Percentiles rank a stretch among this genome's conserved stretches.
Evolutionary conservation across 192 early-diverging fungal species (phyloP).

Genomic region (Gigaspora rosea): DNA sequence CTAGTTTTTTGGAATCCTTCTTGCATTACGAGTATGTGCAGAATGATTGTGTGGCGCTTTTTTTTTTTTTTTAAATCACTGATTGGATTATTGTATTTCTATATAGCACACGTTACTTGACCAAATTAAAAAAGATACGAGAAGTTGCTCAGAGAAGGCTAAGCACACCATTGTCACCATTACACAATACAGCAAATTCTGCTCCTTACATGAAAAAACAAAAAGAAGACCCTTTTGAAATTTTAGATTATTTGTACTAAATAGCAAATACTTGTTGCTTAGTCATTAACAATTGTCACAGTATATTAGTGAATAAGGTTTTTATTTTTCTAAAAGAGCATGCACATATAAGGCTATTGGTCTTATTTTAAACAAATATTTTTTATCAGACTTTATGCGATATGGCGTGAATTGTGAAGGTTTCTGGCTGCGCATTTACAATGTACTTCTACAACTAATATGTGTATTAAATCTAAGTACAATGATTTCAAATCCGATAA

Average conservation of each 20-base stretch:
- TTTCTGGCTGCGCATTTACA: too few species aligned
- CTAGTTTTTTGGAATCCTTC: slow-evolving; percentile 26
- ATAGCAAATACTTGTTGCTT: neutral
- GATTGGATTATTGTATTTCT: slow-evolving; percentile 26
- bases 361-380: too few species aligned
- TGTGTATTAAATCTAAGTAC: too few species aligned
- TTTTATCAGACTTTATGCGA: too few species aligned
- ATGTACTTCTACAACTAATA: too few species aligned
- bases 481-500: too few species aligned
- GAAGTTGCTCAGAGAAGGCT: slow-evolving; percentile 26
- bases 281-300: too few species aligned
- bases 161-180: slow-evolving; percentile 23
- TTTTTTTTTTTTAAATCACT: slow-evolving; percentile 9
- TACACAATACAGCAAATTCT: slow-evolving; percentile 17
- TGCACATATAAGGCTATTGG: too few species aligned
- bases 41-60: neutral
- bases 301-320: too few species aligned
- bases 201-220: slow-evolving; percentile 18
- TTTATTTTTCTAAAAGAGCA: too few species aligned
- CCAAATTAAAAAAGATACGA: slow-evolving; percentile 21
- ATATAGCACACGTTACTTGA: slow-evolving; percentile 28
- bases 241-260: slow-evolving; percentile 25
- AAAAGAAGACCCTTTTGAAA: slow-evolving; percentile 20
- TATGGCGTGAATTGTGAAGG: too few species aligned
- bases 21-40: slow-evolving; percentile 30